These are phyloP conservation scores for Zostera marina DNA, from an alignment of 116 monocot species.

Conservation along the genomic window DNA sequence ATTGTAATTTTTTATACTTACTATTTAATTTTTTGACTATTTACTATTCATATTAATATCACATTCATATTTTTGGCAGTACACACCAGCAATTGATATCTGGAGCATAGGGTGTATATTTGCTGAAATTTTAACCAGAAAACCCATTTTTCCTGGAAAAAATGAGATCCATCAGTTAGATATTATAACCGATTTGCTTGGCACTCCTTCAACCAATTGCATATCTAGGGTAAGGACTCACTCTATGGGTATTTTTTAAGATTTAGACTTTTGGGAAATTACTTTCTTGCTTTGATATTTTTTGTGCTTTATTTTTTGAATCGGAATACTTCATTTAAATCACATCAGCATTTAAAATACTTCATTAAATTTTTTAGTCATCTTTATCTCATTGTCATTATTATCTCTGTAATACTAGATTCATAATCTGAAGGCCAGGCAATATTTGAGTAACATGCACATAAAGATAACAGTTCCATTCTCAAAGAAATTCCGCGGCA, in stretches of 20 bases:
- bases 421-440: slow-evolving; percentile 58
- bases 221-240: slow-evolving; percentile 10
- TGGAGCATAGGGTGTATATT: slow-evolving; percentile 31
- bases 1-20: background rate
- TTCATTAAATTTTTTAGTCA: background rate
- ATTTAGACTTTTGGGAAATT: background rate
- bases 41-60: background rate
- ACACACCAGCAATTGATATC: slow-evolving; percentile 25
- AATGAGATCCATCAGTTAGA: slow-evolving; percentile 25
- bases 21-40: background rate
- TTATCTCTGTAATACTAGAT: slow-evolving; percentile 20
- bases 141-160: slow-evolving; percentile 22
- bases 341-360: background rate
- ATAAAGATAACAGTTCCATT: slow-evolving; percentile 40
- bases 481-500: slow-evolving; percentile 36
- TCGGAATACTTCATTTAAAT: background rate
- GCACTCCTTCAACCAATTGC: slow-evolving; percentile 15
- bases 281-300: background rate
- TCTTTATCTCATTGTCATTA: background rate
- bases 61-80: slow-evolving; percentile 10
- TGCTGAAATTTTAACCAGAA: slow-evolving; percentile 19
- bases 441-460: slow-evolving; percentile 55
- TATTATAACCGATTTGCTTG: slow-evolving; percentile 24
- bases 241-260: background rate
- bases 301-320: background rate